Evolutionary conservation across 352 stramenopile species (phyloP).

Genomic region (Globisporangium uncinulatum): DNA sequence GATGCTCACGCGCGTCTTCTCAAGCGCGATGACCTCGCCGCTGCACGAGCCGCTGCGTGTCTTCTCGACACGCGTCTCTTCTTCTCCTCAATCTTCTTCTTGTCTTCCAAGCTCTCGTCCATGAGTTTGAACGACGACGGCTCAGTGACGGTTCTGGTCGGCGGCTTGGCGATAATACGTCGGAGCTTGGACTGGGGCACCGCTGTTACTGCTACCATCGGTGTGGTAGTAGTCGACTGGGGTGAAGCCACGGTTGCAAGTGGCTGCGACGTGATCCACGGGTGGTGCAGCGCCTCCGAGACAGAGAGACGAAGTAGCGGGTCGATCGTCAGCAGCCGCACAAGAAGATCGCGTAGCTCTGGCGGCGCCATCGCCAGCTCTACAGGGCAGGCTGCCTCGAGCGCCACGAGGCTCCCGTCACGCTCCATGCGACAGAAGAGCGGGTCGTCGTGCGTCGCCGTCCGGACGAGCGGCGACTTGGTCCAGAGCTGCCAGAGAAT

Average conservation of each 20-base stretch:
- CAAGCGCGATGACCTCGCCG: constrained; percentile 51
- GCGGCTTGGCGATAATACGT: background rate
- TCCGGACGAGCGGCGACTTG: constrained; percentile 49
- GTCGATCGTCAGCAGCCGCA: constrained; percentile 41
- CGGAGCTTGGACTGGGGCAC: constrained; percentile 1
- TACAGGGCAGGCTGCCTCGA: constrained; percentile 19
- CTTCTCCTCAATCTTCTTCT: background rate
- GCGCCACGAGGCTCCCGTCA: constrained; percentile 16
- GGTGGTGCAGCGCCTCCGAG: constrained; percentile 39
- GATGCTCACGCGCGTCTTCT: constrained; percentile 49
- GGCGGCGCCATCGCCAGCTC: constrained; percentile 21
- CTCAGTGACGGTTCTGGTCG: constrained; percentile 10
- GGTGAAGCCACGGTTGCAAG: background rate
- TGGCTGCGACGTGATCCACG: constrained; percentile 23
- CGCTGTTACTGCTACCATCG: background rate
- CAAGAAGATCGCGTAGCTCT: constrained; percentile 36
- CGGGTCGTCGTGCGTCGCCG: constrained; percentile 32
- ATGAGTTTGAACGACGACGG: background rate
- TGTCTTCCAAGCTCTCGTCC: background rate
- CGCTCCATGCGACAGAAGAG: constrained; percentile 41
- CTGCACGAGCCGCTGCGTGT: constrained; percentile 17
- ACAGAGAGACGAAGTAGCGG: constrained; percentile 43
- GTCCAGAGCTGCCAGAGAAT: constrained; percentile 64
- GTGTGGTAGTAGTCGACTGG: background rate
- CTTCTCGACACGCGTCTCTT: constrained; percentile 14